These are phyloP conservation scores for Rutidosis leptorrhynchoides DNA, from an alignment of 129 eudicot genomes.

Conservation along the genomic window DNA sequence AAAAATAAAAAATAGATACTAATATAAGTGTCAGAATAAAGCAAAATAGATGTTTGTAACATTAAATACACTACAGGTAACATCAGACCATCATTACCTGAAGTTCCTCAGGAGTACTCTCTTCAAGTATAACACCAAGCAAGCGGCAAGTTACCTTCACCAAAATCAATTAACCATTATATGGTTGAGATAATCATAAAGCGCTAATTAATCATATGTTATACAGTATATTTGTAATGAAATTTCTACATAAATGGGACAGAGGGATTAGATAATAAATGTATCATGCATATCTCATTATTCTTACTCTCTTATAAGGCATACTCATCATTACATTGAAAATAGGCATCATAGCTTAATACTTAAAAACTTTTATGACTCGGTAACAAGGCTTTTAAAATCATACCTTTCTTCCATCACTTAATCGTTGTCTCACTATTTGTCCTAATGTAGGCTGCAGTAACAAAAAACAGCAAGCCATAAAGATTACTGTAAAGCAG, in stretches of 20 bases:
- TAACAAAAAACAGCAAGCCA: constrained; percentile 8
- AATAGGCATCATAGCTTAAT: neutral
- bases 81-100: constrained; percentile 42
- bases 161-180: constrained; percentile 17
- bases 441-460: constrained; percentile 89
- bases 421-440: constrained; percentile 82
- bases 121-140: constrained; percentile 86
- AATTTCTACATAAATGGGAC: constrained; percentile 4
- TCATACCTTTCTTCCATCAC: constrained; percentile 96
- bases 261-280: too few species aligned
- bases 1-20: neutral
- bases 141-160: constrained; percentile 81
- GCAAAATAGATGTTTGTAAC: neutral
- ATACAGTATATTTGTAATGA: neutral
- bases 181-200: constrained; percentile 14
- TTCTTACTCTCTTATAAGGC: neutral
- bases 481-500: constrained; percentile 9
- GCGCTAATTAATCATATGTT: neutral
- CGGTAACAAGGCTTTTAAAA: neutral
- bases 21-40: neutral
- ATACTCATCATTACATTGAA: neutral
- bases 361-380: neutral
- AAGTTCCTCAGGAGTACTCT: constrained; percentile 79
- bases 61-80: neutral
- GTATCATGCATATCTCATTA: neutral